A percentile compares a stretch with the other conserved stretches of the same genome.
Evolutionary conservation across 2,329 filamentous ascomycete species (phyloP).

Genomic region (Lachnellula suecica): DNA sequence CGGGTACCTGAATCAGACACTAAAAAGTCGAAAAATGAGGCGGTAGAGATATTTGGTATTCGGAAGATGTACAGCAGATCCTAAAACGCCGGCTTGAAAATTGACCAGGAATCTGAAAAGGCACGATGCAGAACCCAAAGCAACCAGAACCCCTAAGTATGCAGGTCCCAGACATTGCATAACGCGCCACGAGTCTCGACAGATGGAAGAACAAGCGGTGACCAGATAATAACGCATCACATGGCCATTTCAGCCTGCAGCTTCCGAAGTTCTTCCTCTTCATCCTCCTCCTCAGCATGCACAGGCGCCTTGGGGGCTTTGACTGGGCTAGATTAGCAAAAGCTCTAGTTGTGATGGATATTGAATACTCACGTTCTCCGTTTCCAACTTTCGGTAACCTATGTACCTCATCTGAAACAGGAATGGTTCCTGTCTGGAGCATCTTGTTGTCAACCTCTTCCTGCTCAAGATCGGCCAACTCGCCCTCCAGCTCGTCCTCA

Average conservation of each 20-base stretch:
- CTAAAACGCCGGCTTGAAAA: slow-evolving; percentile 28
- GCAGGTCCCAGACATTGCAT: slow-evolving; percentile 27
- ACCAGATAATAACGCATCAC: slow-evolving; percentile 43
- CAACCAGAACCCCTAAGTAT: slow-evolving; percentile 22
- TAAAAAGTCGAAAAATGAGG: neutral
- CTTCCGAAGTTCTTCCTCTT: slow-evolving; percentile 91
- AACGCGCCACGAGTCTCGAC: slow-evolving; percentile 14
- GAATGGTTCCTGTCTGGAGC: slow-evolving; percentile 83
- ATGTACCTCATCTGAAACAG: slow-evolving; percentile 75
- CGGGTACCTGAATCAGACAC: neutral
- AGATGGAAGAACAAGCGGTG: slow-evolving; percentile 19
- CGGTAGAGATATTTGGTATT: slow-evolving; percentile 16
- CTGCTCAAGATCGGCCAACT: slow-evolving; percentile 85
- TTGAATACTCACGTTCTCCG: slow-evolving; percentile 66
- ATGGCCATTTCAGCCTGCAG: slow-evolving; percentile 97
- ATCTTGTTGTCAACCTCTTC: slow-evolving; percentile 92
- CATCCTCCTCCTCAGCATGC: slow-evolving; percentile 77
- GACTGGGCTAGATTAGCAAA: slow-evolving; percentile 11
- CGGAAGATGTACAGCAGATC: slow-evolving; percentile 26
- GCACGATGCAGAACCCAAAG: slow-evolving; percentile 17
- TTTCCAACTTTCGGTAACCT: slow-evolving; percentile 73
- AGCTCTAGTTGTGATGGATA: slow-evolving; percentile 5
- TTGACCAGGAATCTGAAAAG: slow-evolving; percentile 16
- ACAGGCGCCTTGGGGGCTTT: slow-evolving; percentile 47
- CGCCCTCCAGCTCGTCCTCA: slow-evolving; percentile 81